phyloP scores from a whole-genome alignment of 352 stramenopile genomes.

The Blastocystis sp. region DNA sequence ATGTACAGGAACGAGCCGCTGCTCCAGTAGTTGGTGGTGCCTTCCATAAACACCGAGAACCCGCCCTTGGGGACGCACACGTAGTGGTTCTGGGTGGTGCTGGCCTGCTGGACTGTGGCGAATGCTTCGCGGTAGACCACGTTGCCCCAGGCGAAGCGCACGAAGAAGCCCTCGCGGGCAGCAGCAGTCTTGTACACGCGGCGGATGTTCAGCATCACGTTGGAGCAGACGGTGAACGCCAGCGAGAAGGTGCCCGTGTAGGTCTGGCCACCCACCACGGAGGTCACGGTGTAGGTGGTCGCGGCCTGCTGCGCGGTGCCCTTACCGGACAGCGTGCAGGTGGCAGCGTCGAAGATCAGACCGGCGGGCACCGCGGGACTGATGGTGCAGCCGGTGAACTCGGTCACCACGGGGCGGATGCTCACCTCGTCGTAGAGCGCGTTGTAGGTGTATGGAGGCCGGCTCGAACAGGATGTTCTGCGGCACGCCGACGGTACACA shows the following conservation, averaged over 20 bases:
- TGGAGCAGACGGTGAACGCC: neutral
- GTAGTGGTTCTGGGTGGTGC: neutral
- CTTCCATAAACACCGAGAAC: constrained; percentile 4
- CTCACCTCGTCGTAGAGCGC: neutral
- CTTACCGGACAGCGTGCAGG: neutral
- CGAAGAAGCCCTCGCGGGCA: neutral
- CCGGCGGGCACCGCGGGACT: neutral
- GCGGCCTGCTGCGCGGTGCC: neutral
- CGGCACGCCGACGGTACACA: neutral
- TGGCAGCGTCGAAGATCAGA: neutral
- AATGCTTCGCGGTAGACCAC: neutral
- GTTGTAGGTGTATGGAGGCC: neutral
- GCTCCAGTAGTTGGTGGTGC: neutral
- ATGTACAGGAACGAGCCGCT: constrained; percentile 15
- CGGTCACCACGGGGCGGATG: neutral
- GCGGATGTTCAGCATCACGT: constrained; percentile 18
- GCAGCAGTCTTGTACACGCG: neutral
- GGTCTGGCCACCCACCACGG: neutral
- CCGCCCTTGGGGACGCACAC: constrained; percentile 11
- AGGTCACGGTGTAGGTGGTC: constrained; percentile 42
- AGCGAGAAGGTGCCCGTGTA: constrained; percentile 4
- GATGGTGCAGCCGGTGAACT: constrained; percentile 25
- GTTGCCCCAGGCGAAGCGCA: neutral
- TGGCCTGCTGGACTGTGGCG: neutral
- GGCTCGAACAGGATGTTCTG: neutral